Conservation (phyloP, 805 yeast genomes). For the Ogataea kodamae region DNA sequence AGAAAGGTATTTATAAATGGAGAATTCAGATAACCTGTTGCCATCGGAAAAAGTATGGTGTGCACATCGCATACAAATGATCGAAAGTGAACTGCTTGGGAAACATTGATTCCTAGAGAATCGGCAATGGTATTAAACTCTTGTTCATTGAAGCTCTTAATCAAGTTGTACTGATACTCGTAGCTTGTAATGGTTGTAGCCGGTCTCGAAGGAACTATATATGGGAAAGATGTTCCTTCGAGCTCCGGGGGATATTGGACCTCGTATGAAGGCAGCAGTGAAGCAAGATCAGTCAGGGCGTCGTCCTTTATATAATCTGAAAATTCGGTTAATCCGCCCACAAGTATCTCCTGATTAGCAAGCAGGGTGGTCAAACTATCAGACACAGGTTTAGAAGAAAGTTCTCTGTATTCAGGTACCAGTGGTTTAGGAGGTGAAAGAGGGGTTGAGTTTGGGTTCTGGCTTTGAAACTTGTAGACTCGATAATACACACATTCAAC, state of each 20-base stretch:
- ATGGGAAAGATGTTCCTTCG: not conserved
- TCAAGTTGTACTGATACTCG: constrained; percentile 22
- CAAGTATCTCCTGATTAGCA: constrained; percentile 24
- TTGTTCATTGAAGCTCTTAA: constrained; percentile 16
- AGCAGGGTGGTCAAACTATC: constrained; percentile 17
- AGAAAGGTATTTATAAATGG: constrained; percentile 27
- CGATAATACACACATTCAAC: constrained; percentile 35
- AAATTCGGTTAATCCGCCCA: constrained; percentile 21
- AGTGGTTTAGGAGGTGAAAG: too few species aligned
- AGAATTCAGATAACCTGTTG: constrained; percentile 27
- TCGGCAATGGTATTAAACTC: constrained; percentile 20
- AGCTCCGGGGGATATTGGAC: not conserved
- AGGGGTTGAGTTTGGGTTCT: constrained; percentile 4
- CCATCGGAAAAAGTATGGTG: constrained; percentile 27
- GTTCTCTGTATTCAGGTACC: too few species aligned
- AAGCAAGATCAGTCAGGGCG: constrained; percentile 7
- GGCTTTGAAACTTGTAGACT: constrained; percentile 26
- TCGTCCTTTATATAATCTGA: constrained; percentile 14
- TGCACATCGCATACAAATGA: constrained; percentile 31
- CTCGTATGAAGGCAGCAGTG: constrained; percentile 13
- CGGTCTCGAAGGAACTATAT: not conserved
- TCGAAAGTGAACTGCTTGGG: constrained; percentile 26
- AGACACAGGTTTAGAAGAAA: constrained; percentile 10
- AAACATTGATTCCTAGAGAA: constrained; percentile 19
- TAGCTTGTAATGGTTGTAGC: constrained; percentile 9